phyloP scores from a whole-genome alignment of 2,329 filamentous ascomycete genomes.

The Cercospora brassicicola region DNA sequence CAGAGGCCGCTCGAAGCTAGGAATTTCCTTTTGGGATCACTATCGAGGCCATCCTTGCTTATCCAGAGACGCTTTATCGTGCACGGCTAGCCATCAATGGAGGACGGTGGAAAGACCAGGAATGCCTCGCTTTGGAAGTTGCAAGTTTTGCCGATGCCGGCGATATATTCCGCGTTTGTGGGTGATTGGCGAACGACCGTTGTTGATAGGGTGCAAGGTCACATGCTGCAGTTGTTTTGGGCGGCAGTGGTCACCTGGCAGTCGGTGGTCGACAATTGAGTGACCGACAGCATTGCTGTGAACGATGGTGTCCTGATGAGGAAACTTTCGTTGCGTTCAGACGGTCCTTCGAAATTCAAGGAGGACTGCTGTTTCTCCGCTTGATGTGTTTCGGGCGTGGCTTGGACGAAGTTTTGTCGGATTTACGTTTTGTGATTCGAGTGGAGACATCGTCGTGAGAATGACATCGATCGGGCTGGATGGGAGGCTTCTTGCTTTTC shows the following conservation, averaged over 20 bases:
- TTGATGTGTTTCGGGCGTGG: slow-evolving; percentile 13
- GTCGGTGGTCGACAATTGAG: no score
- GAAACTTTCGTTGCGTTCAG: not conserved
- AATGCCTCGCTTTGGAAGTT: not conserved
- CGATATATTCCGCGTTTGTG: not conserved
- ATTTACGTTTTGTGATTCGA: slow-evolving; percentile 7
- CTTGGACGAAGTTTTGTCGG: slow-evolving; percentile 11
- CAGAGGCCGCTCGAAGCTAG: not conserved
- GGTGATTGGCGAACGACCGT: not conserved
- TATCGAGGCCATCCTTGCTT: not conserved
- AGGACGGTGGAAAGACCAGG: not conserved
- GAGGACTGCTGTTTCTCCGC: slow-evolving; percentile 2
- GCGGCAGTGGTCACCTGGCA: no score
- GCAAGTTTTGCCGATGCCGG: not conserved
- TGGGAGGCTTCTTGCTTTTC: slow-evolving; percentile 4
- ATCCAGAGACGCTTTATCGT: not conserved
- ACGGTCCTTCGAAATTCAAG: not conserved
- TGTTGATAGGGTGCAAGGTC: not conserved
- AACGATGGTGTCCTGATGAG: no score
- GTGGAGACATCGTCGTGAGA: not conserved
- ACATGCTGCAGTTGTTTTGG: not conserved
- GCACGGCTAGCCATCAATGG: not conserved
- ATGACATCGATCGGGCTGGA: not conserved
- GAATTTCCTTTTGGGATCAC: not conserved
- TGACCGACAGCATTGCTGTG: no score